A percentile compares a stretch with the other conserved stretches of the same genome.
phyloP scores from a whole-genome alignment of 441 rosid species.

The Populus hybrid region DNA sequence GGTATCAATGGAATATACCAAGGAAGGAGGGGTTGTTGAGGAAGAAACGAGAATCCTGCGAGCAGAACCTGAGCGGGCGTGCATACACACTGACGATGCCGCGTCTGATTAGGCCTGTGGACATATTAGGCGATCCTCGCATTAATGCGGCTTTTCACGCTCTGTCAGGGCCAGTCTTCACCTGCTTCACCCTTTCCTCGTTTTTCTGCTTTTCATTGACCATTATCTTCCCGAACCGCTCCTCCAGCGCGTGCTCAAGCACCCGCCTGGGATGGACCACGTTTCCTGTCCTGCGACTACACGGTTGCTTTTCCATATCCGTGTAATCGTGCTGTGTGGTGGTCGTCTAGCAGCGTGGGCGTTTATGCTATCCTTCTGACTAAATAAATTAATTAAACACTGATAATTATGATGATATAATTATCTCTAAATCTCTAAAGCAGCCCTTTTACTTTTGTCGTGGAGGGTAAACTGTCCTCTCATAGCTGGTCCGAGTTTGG shows the following conservation, averaged over 20 bases:
- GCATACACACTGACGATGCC: conserved; percentile 14
- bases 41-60: conserved; percentile 24
- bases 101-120: not conserved
- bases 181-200: not conserved
- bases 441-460: not conserved
- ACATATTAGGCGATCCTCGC: not conserved
- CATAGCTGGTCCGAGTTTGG: not conserved
- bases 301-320: no score
- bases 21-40: not conserved
- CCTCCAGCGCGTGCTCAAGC: no score
- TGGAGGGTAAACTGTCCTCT: conserved; percentile 2
- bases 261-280: no score
- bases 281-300: no score
- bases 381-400: no score
- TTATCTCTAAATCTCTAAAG: no score
- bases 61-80: conserved; percentile 4
- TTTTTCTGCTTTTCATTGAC: not conserved
- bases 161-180: conserved; percentile 6
- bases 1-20: conserved; percentile 20
- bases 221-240: not conserved
- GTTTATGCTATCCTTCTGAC: no score
- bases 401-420: no score
- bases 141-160: conserved; percentile 19
- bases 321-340: no score
- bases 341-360: no score